phyloP scores from a whole-genome alignment of 2,329 filamentous ascomycete species.

The Huntiella omanensis region DNA sequence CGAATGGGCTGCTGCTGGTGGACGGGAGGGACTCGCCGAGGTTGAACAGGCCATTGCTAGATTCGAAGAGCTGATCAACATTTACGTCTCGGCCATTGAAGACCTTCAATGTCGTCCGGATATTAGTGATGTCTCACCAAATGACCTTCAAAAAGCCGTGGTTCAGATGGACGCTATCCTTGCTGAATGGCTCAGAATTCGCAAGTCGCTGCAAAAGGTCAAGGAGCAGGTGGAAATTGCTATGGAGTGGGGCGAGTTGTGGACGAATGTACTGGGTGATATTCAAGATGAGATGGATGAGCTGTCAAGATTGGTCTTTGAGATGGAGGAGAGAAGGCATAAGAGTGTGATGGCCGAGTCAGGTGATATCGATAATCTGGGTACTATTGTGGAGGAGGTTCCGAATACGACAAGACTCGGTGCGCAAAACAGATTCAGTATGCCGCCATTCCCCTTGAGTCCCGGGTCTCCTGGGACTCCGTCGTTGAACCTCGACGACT shows the following conservation, averaged over 20 bases:
- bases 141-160: conserved; percentile 58
- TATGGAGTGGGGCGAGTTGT: conserved; percentile 98
- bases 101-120: conserved; percentile 66
- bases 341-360: conserved; percentile 51
- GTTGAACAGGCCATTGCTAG: conserved; percentile 57
- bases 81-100: conserved; percentile 89
- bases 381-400: conserved; percentile 82
- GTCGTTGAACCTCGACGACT: conserved; percentile 55
- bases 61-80: conserved; percentile 77
- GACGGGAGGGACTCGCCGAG: conserved; percentile 58
- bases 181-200: conserved; percentile 67
- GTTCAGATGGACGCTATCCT: conserved; percentile 79
- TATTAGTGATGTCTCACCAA: conserved; percentile 48
- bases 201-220: conserved; percentile 54
- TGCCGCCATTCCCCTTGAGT: conserved; percentile 43
- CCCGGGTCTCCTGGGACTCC: conserved; percentile 40
- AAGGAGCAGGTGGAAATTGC: conserved; percentile 88
- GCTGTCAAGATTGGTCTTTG: conserved; percentile 66
- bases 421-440: conserved; percentile 41
- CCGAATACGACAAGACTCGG: conserved; percentile 32
- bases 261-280: conserved; percentile 83
- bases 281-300: conserved; percentile 76
- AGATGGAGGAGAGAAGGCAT: conserved; percentile 93
- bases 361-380: conserved; percentile 69
- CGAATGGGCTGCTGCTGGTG: conserved; percentile 85